Conservation (phyloP, 805 yeast genomes). For the Martiniozyma abietophila region DNA sequence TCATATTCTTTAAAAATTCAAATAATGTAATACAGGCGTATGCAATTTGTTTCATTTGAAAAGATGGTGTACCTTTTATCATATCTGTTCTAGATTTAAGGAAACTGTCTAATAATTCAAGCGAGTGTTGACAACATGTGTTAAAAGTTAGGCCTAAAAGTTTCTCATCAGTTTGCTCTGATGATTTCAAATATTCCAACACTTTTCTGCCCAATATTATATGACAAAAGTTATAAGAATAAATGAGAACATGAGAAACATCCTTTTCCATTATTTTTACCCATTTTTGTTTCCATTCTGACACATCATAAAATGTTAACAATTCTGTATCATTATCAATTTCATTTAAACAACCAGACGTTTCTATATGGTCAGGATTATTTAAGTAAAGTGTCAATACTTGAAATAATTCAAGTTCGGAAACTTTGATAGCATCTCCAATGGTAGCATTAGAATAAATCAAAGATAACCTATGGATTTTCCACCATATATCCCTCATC, state of each 20-base stretch:
- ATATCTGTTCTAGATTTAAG: constrained; percentile 35
- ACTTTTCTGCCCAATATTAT: constrained; percentile 32
- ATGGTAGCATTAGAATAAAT: constrained; percentile 40
- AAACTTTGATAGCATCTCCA: constrained; percentile 47
- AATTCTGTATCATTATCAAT: constrained; percentile 10
- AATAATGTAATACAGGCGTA: constrained; percentile 46
- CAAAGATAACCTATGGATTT: constrained; percentile 34
- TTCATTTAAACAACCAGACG: too few relatives aligned
- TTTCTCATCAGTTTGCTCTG: background rate
- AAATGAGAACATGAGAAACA: constrained; percentile 37
- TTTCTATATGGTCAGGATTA: too few relatives aligned
- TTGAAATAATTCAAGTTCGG: constrained; percentile 36
- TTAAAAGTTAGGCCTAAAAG: constrained; percentile 15
- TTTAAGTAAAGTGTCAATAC: constrained; percentile 15
- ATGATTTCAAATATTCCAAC: constrained; percentile 14
- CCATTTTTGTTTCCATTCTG: constrained; percentile 41
- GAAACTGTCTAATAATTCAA: constrained; percentile 36
- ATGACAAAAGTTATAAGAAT: constrained; percentile 40
- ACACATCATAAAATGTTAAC: constrained; percentile 27
- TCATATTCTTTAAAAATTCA: constrained; percentile 35
- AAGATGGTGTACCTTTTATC: constrained; percentile 47
- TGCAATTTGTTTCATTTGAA: constrained; percentile 41
- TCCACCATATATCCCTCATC: constrained; percentile 29
- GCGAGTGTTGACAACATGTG: constrained; percentile 37
- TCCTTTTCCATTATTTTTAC: constrained; percentile 36